Evolutionary conservation across 2,329 filamentous ascomycete genomes (phyloP).

Genomic region (Pseudogymnoascus sp.): DNA sequence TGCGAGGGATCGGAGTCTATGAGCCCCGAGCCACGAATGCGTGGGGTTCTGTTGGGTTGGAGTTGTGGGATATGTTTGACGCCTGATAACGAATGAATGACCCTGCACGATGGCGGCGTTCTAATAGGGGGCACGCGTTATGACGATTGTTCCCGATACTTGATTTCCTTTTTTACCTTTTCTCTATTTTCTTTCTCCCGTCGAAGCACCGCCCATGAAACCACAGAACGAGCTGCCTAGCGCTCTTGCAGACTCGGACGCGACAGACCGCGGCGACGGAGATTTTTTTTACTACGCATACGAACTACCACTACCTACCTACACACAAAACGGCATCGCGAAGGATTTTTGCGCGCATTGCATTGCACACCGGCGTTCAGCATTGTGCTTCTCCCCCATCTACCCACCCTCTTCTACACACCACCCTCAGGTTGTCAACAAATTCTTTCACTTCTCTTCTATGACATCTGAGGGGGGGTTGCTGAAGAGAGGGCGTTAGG

Average conservation of each 20-base stretch:
- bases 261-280: background rate
- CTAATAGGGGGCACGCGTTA: background rate
- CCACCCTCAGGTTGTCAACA: background rate
- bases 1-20: background rate
- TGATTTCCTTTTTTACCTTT: background rate
- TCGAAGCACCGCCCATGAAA: background rate
- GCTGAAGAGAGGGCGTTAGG: background rate
- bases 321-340: background rate
- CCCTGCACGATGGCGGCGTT: background rate
- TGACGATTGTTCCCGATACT: background rate
- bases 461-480: background rate
- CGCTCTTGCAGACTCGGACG: background rate
- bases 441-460: background rate
- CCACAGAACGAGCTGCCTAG: background rate
- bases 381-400: background rate
- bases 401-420: background rate
- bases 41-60: background rate
- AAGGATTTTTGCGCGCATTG: background rate
- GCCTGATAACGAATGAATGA: background rate
- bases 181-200: background rate
- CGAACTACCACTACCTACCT: background rate
- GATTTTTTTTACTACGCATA: background rate
- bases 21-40: background rate
- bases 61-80: background rate
- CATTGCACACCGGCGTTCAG: background rate